phyloP scores from a whole-genome alignment of 2,329 filamentous ascomycete genomes.

The Whalleya microplaca region DNA sequence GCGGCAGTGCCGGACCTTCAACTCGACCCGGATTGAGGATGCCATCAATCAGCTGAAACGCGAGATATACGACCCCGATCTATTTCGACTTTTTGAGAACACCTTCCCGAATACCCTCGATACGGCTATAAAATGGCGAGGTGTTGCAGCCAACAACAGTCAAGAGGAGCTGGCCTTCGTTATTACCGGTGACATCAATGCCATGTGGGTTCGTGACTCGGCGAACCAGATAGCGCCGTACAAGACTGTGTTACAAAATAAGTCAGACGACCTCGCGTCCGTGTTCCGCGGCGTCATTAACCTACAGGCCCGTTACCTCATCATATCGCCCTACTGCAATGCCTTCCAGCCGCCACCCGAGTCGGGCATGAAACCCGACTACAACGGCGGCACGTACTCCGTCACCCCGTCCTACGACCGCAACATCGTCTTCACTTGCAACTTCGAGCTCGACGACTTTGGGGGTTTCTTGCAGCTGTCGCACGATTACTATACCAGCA shows the following conservation, averaged over 20 bases:
- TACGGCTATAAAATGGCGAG: conserved; percentile 80
- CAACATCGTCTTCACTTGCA: conserved; percentile 85
- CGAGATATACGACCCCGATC: conserved; percentile 57
- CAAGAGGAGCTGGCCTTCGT: conserved; percentile 68
- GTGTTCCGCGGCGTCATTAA: conserved; percentile 75
- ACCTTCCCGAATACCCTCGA: conserved; percentile 83
- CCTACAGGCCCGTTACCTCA: conserved; percentile 69
- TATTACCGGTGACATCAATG: conserved; percentile 83
- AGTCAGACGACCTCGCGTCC: conserved; percentile 63
- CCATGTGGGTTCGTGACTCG: conserved; percentile 87
- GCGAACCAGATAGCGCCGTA: conserved; percentile 75
- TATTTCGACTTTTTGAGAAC: conserved; percentile 82
- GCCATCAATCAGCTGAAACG: conserved; percentile 56
- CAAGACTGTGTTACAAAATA: conserved; percentile 61
- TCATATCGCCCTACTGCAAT: conserved; percentile 80
- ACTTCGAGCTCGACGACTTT: conserved; percentile 91
- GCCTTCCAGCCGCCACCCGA: conserved; percentile 85
- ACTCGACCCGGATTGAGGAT: conserved; percentile 69
- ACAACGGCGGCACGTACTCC: conserved; percentile 62
- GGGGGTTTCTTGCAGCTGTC: conserved; percentile 83
- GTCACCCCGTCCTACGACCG: conserved; percentile 68
- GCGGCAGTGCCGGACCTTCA: conserved; percentile 69
- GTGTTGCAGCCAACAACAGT: conserved; percentile 53
- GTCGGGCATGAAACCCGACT: conserved; percentile 63
- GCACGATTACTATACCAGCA: conserved; percentile 78